Conservation (phyloP, 2,329 filamentous ascomycete genomes). For the Paraphaeosphaeria minitans region DNA sequence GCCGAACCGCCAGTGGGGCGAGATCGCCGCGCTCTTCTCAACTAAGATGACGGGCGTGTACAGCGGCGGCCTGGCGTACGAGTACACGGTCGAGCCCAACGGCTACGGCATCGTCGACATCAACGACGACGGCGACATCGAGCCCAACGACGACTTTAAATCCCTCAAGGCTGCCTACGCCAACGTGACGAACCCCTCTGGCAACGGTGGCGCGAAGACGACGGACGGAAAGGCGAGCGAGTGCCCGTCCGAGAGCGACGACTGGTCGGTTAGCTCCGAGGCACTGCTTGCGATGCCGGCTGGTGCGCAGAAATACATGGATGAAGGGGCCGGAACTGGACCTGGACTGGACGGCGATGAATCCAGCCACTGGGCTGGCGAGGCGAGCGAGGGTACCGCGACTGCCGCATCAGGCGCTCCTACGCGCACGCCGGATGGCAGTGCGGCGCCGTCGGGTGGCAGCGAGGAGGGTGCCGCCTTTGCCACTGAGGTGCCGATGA, state of each 20-base stretch:
- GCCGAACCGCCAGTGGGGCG: conserved; percentile 80
- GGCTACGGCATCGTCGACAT: conserved; percentile 80
- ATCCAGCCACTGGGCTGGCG: conserved; percentile 38
- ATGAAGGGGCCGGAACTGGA: conserved; percentile 61
- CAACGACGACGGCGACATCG: conserved; percentile 59
- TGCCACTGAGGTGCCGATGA: conserved; percentile 19
- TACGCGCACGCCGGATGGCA: conserved; percentile 28
- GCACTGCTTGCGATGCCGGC: conserved; percentile 63
- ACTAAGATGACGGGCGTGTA: conserved; percentile 85
- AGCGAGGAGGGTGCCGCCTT: no score
- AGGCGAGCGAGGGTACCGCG: conserved; percentile 34
- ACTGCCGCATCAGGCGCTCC: conserved; percentile 36
- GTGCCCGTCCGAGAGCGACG: conserved; percentile 59
- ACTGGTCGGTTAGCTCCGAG: conserved; percentile 60
- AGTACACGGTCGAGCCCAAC: conserved; percentile 73
- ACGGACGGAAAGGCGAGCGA: conserved; percentile 55
- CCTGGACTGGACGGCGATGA: conserved; percentile 60
- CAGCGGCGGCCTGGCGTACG: conserved; percentile 94
- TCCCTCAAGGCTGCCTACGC: conserved; percentile 58
- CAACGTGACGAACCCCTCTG: conserved; percentile 57
- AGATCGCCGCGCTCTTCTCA: conserved; percentile 79
- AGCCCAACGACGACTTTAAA: conserved; percentile 67
- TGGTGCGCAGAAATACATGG: conserved; percentile 61
- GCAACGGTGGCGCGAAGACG: conserved; percentile 63
- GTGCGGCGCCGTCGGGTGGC: conserved; percentile 1